These are phyloP conservation scores for Saksenaea oblongispora DNA, from an alignment of 371 early-diverging fungal genomes.

Conservation along the genomic window DNA sequence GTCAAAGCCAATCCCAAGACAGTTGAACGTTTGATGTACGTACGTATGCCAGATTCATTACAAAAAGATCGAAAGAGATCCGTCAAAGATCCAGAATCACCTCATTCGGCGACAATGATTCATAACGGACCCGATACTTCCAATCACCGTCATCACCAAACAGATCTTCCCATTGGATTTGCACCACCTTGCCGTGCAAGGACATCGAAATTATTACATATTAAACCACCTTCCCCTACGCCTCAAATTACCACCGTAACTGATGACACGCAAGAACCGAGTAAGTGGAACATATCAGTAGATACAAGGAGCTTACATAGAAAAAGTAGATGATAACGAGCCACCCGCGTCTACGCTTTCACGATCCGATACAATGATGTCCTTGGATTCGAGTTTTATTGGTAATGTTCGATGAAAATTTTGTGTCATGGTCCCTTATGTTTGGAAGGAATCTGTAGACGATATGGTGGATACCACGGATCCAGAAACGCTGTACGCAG, in stretches of 20 bases:
- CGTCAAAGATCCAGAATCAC: slow-evolving; percentile 15
- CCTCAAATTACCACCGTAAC: not conserved
- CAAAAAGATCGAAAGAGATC: slow-evolving; percentile 20
- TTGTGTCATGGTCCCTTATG: not conserved
- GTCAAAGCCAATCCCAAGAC: slow-evolving; percentile 55
- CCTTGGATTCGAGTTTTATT: slow-evolving; percentile 36
- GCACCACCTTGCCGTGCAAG: slow-evolving; percentile 51
- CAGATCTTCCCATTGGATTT: slow-evolving; percentile 41
- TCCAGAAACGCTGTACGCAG: slow-evolving; percentile 46
- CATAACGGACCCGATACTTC: slow-evolving; percentile 16
- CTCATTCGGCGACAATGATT: slow-evolving; percentile 23
- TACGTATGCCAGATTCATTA: slow-evolving; percentile 54
- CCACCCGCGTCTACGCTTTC: slow-evolving; percentile 7
- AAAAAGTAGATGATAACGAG: slow-evolving; percentile 1
- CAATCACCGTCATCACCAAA: slow-evolving; percentile 1
- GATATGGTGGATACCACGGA: slow-evolving; percentile 52
- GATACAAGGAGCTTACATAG: too few relatives aligned
- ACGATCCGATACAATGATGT: slow-evolving; percentile 23
- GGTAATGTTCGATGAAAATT: slow-evolving; percentile 15
- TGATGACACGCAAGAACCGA: not conserved
- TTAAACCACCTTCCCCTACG: not conserved
- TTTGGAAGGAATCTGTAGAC: slow-evolving; percentile 19
- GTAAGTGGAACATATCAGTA: too few relatives aligned
- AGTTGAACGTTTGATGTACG: slow-evolving; percentile 54
- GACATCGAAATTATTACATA: slow-evolving; percentile 38